Base-by-base conservation (phyloP, 176 grass and related monocot species). In the Typha latifolia region DNA sequence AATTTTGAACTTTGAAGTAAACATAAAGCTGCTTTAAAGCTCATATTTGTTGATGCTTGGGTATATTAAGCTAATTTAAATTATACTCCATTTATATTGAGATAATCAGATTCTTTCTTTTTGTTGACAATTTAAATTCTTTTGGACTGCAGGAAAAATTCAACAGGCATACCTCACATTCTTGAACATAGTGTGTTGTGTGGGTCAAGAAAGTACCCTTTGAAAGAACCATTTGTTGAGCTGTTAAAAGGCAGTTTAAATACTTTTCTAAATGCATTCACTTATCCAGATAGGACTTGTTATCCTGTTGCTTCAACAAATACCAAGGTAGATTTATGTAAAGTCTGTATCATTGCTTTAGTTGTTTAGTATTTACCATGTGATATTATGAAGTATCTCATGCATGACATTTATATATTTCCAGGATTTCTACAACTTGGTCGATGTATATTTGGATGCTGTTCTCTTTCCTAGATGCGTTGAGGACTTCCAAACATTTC, bases 211-310 rank as follows among this genome's bases (percentile, higher is more conserved):
- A 99, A 99, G 63, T 99, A 99, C 73, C 94, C 94, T 62, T 81
- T 99, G 64, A 99, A 99, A 85, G 94, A 99, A 81, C 94, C 94
- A 75, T 99, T 99, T 99, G 94, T 99, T 51, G 94, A 99, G 67
- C 81, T 99, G 63, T 75, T 99, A 47, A 99, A 99, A 77, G 94
- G 94, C 52, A 99, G 94, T 66, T 62, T 93, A 70, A 81, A 99
- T 63, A 99, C 94, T 77, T 99, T 99, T 83, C 79, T 99, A 48
- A 99, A 99, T 83, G 94, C 94, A 52, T 99, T 99, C 61, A 99
- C 94, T 70, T 99, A 99, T 87, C 94, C 94, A 1, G 94, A 99
- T 63, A 80, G 89, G 64, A 99, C 94, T 56, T 99, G 94, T 70
- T 99, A 99, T 85, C 94, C 89, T 74, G 94, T 99, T 61, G 94